Conservation (phyloP, 257 asterid genomes). For the Mitragyna speciosa region DNA sequence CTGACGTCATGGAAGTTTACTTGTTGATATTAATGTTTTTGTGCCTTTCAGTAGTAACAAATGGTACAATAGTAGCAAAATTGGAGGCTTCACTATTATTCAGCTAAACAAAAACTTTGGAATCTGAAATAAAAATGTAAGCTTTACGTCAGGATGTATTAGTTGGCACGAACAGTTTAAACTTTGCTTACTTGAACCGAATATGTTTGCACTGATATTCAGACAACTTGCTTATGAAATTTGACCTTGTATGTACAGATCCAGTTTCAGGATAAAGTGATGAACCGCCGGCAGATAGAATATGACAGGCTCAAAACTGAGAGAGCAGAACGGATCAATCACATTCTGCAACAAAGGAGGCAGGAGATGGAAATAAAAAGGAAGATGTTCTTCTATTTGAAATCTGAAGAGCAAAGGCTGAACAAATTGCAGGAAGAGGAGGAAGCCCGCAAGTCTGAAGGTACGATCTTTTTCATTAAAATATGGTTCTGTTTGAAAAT, state of each 20-base stretch:
- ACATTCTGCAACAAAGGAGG: slow-evolving; percentile 26
- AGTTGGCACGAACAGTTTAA: background rate
- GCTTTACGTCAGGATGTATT: background rate
- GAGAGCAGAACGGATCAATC: slow-evolving; percentile 24
- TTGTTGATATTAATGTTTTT: background rate
- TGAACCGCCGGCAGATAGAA: slow-evolving; percentile 23
- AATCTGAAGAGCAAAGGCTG: slow-evolving; percentile 26
- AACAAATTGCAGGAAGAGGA: slow-evolving; percentile 24
- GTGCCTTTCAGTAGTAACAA: background rate
- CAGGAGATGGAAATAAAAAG: slow-evolving; percentile 26
- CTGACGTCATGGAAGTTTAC: background rate
- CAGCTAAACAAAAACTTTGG: background rate
- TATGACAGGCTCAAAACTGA: slow-evolving; percentile 23
- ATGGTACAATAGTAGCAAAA: background rate
- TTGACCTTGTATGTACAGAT: slow-evolving; percentile 13
- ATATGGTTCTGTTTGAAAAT: background rate
- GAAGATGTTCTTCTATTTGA: slow-evolving; percentile 28
- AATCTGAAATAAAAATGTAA: background rate
- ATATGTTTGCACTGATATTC: background rate
- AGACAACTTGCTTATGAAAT: background rate
- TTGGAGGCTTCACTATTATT: background rate
- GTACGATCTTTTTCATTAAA: slow-evolving; percentile 3
- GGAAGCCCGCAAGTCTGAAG: slow-evolving; percentile 29
- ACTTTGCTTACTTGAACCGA: background rate
- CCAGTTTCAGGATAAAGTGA: slow-evolving; percentile 17